Evolutionary conservation across 2,329 filamentous ascomycete species (phyloP).

Genomic region (Fusarium sp.): DNA sequence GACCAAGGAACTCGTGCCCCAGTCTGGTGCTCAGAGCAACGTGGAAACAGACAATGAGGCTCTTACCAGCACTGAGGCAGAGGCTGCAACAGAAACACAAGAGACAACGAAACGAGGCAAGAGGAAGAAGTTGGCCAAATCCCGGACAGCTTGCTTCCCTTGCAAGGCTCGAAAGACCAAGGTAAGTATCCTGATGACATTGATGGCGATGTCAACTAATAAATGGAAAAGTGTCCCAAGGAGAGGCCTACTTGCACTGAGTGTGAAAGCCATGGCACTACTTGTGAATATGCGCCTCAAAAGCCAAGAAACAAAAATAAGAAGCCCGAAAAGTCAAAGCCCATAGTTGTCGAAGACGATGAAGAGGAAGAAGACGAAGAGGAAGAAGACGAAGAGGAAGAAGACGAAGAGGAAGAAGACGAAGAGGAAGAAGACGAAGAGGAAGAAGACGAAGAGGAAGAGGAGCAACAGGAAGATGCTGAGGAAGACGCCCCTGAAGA

Average conservation of each 20-base stretch:
- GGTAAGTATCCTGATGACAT: constrained; percentile 43
- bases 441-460: constrained; percentile 14
- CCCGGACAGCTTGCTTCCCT: constrained; percentile 51
- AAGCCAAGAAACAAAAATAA: constrained; percentile 45
- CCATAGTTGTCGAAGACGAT: constrained; percentile 20
- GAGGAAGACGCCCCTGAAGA: constrained; percentile 29
- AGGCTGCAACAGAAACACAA: neutral
- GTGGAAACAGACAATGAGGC: constrained; percentile 21
- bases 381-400: constrained; percentile 20
- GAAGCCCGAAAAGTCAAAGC: constrained; percentile 20
- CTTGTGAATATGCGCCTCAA: constrained; percentile 56
- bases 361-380: constrained; percentile 27
- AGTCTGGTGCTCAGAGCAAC: constrained; percentile 32
- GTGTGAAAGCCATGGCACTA: constrained; percentile 48
- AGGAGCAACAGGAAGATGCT: constrained; percentile 21
- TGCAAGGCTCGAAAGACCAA: constrained; percentile 55
- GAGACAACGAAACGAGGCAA: constrained; percentile 12
- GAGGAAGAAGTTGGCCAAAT: constrained; percentile 45
- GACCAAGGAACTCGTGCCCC: constrained; percentile 48
- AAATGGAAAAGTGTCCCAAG: constrained; percentile 53
- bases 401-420: no score
- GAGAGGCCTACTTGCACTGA: constrained; percentile 55
- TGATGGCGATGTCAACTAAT: neutral
- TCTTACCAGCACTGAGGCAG: constrained; percentile 2
- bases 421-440: no score